Evolutionary conservation across 2,329 filamentous ascomycete species (phyloP).

Genomic region (Colletotrichum neosansevieriae): DNA sequence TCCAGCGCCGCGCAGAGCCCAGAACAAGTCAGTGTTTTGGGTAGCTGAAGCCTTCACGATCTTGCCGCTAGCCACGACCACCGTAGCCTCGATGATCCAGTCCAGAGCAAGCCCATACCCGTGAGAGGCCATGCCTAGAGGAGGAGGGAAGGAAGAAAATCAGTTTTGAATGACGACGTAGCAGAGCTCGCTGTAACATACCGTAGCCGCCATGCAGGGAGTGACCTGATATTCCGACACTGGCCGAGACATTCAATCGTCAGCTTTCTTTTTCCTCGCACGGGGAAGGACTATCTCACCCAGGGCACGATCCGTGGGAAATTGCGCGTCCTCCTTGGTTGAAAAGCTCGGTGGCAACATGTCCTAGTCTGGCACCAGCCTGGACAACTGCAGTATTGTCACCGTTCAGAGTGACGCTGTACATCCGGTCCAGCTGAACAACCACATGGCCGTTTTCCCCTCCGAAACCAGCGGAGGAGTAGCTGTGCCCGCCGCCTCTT

Average conservation of each 20-base stretch:
- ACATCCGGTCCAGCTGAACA: conserved; percentile 60
- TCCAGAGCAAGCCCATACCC: conserved; percentile 48
- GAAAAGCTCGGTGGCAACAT: conserved; percentile 56
- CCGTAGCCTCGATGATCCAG: conserved; percentile 50
- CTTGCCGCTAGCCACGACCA: conserved; percentile 52
- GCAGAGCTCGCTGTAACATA: neutral
- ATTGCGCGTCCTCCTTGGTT: conserved; percentile 55
- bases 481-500: conserved; percentile 64
- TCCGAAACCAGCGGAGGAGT: conserved; percentile 61
- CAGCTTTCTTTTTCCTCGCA: neutral
- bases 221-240: conserved; percentile 56
- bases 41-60: conserved; percentile 48
- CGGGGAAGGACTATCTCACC: conserved; percentile 48
- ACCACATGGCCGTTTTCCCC: conserved; percentile 62
- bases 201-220: conserved; percentile 57
- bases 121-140: conserved; percentile 39
- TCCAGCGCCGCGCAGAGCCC: conserved; percentile 57
- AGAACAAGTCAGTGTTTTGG: conserved; percentile 56
- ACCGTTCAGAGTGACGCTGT: conserved; percentile 56
- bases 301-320: conserved; percentile 65
- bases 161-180: neutral
- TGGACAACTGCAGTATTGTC: conserved; percentile 56
- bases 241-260: conserved; percentile 21
- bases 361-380: conserved; percentile 63
- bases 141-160: too few species aligned